These are phyloP conservation scores for Xylaria sp. DNA, from an alignment of 2,329 filamentous ascomycete genomes.

Conservation along the genomic window DNA sequence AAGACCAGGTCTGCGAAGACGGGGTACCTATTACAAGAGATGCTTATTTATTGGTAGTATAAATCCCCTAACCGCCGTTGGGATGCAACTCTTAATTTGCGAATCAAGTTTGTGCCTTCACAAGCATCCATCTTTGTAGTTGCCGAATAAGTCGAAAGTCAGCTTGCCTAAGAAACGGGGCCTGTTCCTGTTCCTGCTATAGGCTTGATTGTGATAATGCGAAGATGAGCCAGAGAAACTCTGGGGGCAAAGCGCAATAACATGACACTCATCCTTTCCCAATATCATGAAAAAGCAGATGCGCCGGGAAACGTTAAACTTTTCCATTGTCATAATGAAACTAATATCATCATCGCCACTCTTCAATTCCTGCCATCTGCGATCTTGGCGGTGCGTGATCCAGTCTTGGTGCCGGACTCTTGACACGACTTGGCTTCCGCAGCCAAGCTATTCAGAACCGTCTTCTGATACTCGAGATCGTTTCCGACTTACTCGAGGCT, in stretches of 20 bases:
- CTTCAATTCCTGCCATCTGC: background rate
- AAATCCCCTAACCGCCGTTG: background rate
- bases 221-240: background rate
- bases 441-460: constrained; percentile 42
- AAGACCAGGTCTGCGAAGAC: background rate
- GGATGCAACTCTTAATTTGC: background rate
- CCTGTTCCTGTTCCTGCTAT: background rate
- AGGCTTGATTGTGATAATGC: background rate
- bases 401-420: constrained; percentile 26
- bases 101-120: background rate
- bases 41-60: background rate
- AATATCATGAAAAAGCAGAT: background rate
- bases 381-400: constrained; percentile 34
- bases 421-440: constrained; percentile 44
- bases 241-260: background rate
- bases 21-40: background rate
- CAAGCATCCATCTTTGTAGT: background rate
- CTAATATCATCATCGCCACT: constrained; percentile 2
- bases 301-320: background rate
- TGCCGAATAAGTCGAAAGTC: background rate
- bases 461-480: constrained; percentile 41
- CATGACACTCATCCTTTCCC: constrained; percentile 2
- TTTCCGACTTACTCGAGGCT: constrained; percentile 33
- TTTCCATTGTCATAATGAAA: constrained; percentile 15
- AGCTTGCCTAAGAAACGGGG: background rate